Evolutionary conservation across 805 yeast genomes (phyloP).

Genomic region (Wickerhamia fluorescens): DNA sequence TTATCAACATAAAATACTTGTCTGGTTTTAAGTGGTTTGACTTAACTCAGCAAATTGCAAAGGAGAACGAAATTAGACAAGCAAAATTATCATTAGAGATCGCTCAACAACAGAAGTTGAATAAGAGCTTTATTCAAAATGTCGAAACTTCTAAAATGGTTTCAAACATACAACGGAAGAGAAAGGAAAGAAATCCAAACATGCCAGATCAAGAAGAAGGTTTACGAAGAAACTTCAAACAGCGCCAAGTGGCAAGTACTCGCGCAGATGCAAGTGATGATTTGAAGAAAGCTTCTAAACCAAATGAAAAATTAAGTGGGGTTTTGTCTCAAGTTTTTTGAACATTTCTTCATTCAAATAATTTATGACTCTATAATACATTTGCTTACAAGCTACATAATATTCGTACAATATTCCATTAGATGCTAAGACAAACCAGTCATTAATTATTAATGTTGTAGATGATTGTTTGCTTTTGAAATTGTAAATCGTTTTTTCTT

Average conservation of each 20-base stretch:
- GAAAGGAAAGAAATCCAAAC: slow-evolving; percentile 20
- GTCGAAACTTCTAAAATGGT: slow-evolving; percentile 84
- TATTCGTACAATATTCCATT: too few relatives aligned
- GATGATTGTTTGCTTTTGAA: too few relatives aligned
- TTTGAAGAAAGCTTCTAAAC: slow-evolving; percentile 36
- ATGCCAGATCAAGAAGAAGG: slow-evolving; percentile 13
- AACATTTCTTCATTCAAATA: slow-evolving; percentile 1
- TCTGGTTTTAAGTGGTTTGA: slow-evolving; percentile 94
- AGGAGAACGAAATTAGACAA: slow-evolving; percentile 83
- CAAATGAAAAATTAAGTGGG: slow-evolving; percentile 32
- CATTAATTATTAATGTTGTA: too few relatives aligned
- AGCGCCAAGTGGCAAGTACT: slow-evolving; percentile 57
- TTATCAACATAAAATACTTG: slow-evolving; percentile 82
- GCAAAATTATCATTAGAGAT: slow-evolving; percentile 83
- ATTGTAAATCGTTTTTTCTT: slow-evolving; percentile 1
- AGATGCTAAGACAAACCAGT: too few relatives aligned
- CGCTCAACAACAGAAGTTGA: slow-evolving; percentile 80
- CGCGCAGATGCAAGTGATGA: slow-evolving; percentile 55
- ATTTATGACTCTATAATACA: background rate
- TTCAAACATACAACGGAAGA: slow-evolving; percentile 52
- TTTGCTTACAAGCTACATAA: too few relatives aligned
- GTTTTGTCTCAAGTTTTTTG: slow-evolving; percentile 51
- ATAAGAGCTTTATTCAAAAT: slow-evolving; percentile 74
- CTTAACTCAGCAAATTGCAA: slow-evolving; percentile 85
- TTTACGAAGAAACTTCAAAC: slow-evolving; percentile 59